Evolutionary conservation across 75 land plant species (phyloP), one percentile per base, ranked within the genome.

Genomic region (Cryptomeria japonica): DNA sequence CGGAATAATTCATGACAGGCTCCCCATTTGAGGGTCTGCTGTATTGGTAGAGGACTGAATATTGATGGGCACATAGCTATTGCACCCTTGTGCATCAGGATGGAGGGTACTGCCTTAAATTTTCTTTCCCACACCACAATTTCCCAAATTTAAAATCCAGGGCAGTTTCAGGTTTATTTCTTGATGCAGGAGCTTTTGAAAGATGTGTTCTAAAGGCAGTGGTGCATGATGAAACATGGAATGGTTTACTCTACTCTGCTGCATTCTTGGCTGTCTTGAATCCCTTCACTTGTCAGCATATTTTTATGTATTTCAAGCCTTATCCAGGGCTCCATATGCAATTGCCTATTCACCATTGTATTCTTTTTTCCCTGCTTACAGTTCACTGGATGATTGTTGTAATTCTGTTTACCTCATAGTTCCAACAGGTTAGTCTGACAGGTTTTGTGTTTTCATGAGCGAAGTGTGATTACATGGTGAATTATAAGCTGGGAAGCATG

Each of bases 21-120:
- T 76, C 92, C 92, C 90, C 88, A 91, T 88, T 91, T 84, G 87
- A 86, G 91, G 88, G 88, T 88, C 91, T 90, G 84, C 70, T 83
- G 44, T 53, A 37, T 46, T 44, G 84, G 84, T 82, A 12, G 84
- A 82, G 51, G 84, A 82, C 46, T 82, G 51, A 28, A 75, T 46
- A 82, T n/a, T 44, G 84, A 44, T 22, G 32, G 53, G 47, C 31
- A 41, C 46, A n/a, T 82, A 32, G 47, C 49, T 44, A 42, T 82
- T 82, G n/a, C 7, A 15, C 47, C 47, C 46, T 82, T 79, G 49
- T 82, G 47, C 84, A 82, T 82, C 28, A 49, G 28, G 47, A 46
- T 82, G 84, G 84, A 82, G 84, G 13, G 13, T 42, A 38, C 84
- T 14, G 41, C 44, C 18, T 46, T 44, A 25, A 41, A 16, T 80